These are phyloP conservation scores for Rhynchospora breviuscula DNA, from an alignment of 176 grass and related monocot genomes.

Conservation along the genomic window DNA sequence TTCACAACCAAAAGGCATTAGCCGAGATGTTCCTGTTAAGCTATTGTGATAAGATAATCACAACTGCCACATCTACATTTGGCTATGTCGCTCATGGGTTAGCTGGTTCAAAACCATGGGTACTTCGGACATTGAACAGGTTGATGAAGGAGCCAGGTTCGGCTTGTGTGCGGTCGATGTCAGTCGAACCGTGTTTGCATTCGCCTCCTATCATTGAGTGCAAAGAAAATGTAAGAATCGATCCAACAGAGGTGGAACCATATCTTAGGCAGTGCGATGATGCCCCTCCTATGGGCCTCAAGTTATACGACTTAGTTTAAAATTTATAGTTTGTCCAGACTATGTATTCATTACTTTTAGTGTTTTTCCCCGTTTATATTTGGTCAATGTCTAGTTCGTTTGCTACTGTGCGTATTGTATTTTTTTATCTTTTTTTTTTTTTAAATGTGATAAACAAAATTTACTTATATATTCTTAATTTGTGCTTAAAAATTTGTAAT, in stretches of 20 bases:
- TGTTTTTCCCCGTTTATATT: neutral
- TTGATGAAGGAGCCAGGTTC: neutral
- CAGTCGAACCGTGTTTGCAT: slow-evolving; percentile 50
- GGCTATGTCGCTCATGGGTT: slow-evolving; percentile 56
- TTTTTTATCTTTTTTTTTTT: no score
- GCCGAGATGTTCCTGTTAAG: slow-evolving; percentile 57
- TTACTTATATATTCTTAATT: no score
- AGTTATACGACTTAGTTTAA: slow-evolving; percentile 26
- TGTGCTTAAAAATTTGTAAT: no score
- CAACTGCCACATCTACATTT: slow-evolving; percentile 44
- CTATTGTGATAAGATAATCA: slow-evolving; percentile 48
- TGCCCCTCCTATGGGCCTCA: slow-evolving; percentile 29
- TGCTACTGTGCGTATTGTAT: no score
- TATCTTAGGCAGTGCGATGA: slow-evolving; percentile 63
- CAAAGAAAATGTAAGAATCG: slow-evolving; percentile 12
- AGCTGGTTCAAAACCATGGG: slow-evolving; percentile 35
- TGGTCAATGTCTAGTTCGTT: no score
- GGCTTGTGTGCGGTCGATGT: slow-evolving; percentile 12
- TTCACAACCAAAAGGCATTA: slow-evolving; percentile 27
- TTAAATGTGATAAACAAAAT: no score
- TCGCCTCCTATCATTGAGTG: slow-evolving; percentile 35
- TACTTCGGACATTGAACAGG: slow-evolving; percentile 26
- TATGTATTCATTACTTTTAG: neutral
- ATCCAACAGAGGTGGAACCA: slow-evolving; percentile 28
- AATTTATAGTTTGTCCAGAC: neutral